Base-by-base conservation (phyloP, 768 basidiomycete species). In the Lactarius trivialis region DNA sequence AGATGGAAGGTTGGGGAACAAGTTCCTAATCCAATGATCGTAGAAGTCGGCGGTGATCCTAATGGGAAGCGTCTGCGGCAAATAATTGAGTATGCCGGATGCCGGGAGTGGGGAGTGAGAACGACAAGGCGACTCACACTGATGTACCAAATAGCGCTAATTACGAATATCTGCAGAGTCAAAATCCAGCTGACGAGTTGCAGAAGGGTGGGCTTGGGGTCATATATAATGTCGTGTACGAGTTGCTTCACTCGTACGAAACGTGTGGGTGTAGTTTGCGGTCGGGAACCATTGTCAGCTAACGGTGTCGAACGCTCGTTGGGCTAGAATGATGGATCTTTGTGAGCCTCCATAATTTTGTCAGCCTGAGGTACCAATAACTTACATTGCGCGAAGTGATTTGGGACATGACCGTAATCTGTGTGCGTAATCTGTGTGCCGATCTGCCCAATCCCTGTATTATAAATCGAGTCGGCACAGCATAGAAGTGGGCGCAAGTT, bases 1-100 rank as follows among this genome's bases (percentile, higher is more conserved):
- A 17, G 61, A 63, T 14, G 61, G 61, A n/a, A 63, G 32, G 36
- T 26, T 14, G 8, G 61, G 61, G 34, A 63, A 59, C 41, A 39
- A 36, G 21, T 17, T 52, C 28, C 61, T 57, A 26, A 63, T n/a
- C 9, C 34, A 33, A 12, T 36, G 52, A n/a, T 63, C 61, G 30
- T 63, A 63, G 34, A 63, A 7, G n/a, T 54, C 12, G 26, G 54
- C 5, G 14, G 52, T 0, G 12, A 63, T 49, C 21, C 36, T 53
- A 4, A 59, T 39, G 28, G 61, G 61, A 24, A 58, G 43, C 2
- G 52, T 48, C 61, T 63, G 43, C 51, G 15, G 33, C 0, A 51
- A 51, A 32, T 12, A 17, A 6, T 15, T 19, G 41, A n/a, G 24
- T 26, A 48, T 48, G 12, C 24, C 12, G 45, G 4, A 24, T 14